Evolutionary conservation across 352 stramenopile species (phyloP).

Genomic region (Pythium apleroticum): DNA sequence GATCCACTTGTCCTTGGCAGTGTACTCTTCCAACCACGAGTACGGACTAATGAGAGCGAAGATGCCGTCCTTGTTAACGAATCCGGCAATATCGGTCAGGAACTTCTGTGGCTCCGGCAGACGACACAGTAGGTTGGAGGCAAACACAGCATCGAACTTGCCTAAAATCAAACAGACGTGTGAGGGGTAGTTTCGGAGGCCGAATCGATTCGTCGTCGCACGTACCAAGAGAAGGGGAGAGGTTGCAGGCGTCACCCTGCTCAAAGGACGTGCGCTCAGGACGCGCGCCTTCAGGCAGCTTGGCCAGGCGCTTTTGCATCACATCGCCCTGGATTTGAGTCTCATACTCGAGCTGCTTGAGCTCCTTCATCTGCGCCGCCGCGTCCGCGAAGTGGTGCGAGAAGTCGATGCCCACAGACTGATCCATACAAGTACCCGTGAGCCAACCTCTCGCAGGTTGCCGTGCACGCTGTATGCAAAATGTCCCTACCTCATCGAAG

Average conservation of each 20-base stretch:
- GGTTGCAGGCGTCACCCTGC: conserved; percentile 92
- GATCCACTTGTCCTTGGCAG: conserved; percentile 88
- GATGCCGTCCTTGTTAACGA: conserved; percentile 91
- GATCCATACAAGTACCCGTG: neutral
- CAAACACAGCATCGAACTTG: conserved; percentile 94
- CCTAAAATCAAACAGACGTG: conserved; percentile 49
- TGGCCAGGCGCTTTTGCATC: conserved; percentile 45
- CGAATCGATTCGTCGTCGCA: neutral
- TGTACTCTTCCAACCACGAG: conserved; percentile 97
- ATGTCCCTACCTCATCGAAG: conserved; percentile 81
- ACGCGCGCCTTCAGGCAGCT: conserved; percentile 55
- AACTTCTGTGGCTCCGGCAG: conserved; percentile 92
- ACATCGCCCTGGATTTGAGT: conserved; percentile 91
- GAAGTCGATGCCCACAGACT: conserved; percentile 94
- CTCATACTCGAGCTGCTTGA: conserved; percentile 78
- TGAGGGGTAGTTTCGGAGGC: neutral
- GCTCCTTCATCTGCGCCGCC: conserved; percentile 85
- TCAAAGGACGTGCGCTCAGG: conserved; percentile 80
- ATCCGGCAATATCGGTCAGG: conserved; percentile 74
- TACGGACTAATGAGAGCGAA: conserved; percentile 96
- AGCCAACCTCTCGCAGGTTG: neutral
- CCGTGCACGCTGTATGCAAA: neutral
- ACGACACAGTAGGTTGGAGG: conserved; percentile 95
- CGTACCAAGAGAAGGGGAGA: conserved; percentile 66
- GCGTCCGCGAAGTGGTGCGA: conserved; percentile 88